Percentiles rank a stretch among this genome's conserved stretches.
Conservation (phyloP, 2,329 filamentous ascomycete genomes). For the Fusarium piperis region DNA sequence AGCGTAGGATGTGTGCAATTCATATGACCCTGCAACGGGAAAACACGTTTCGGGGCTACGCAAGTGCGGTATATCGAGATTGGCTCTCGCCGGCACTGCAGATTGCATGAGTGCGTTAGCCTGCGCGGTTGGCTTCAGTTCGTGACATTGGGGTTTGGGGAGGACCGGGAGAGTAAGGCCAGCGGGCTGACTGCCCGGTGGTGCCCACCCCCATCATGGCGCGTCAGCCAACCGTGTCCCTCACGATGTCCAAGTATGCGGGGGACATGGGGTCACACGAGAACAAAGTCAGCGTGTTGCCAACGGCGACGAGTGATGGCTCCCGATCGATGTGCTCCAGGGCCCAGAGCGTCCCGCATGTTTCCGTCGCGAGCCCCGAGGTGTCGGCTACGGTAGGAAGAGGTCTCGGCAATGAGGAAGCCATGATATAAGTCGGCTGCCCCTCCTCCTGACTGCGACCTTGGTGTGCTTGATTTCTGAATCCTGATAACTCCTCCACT, state of each 20-base stretch:
- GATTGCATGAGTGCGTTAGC: constrained; percentile 18
- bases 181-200: constrained; percentile 8
- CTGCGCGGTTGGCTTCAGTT: constrained; percentile 19
- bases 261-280: constrained; percentile 42
- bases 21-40: constrained; percentile 2
- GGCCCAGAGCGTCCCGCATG: constrained; percentile 43
- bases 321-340: constrained; percentile 34
- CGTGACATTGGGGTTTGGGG: constrained; percentile 10
- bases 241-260: constrained; percentile 38
- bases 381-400: constrained; percentile 45
- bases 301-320: constrained; percentile 23
- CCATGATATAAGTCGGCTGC: constrained; percentile 37
- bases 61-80: constrained; percentile 25
- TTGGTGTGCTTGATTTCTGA: constrained; percentile 16
- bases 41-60: constrained; percentile 13
- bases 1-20: constrained; percentile 3
- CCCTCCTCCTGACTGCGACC: constrained; percentile 18
- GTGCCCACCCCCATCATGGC: constrained; percentile 28
- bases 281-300: constrained; percentile 37
- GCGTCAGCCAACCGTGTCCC: constrained; percentile 39
- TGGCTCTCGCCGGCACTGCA: constrained; percentile 24
- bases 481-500: constrained; percentile 22
- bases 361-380: constrained; percentile 42
- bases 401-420: constrained; percentile 43
- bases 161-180: constrained; percentile 7